Evolutionary conservation across 208 protist genomes (phyloP).

Genomic region (Leishmania braziliensis): DNA sequence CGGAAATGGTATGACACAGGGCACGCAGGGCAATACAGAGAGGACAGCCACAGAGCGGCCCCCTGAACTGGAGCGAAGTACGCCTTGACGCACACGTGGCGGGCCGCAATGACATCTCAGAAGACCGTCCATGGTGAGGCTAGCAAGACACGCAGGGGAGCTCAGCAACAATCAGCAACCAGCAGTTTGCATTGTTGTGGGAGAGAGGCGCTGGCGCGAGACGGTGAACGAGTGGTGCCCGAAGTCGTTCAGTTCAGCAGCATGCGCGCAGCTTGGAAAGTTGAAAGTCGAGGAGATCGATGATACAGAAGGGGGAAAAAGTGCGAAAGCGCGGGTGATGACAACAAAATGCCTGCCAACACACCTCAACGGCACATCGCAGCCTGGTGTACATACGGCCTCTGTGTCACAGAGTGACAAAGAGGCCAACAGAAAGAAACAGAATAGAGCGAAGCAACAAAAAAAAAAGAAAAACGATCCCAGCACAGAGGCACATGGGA

Average conservation of each 20-base stretch:
- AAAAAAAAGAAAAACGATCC: not conserved
- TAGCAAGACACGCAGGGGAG: not conserved
- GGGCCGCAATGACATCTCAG: not conserved
- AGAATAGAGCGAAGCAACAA: not conserved
- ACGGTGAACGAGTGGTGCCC: not conserved
- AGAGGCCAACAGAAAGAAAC: not conserved
- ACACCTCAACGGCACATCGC: not conserved
- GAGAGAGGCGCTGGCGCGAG: not conserved
- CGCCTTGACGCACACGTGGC: not conserved
- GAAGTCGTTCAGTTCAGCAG: not conserved
- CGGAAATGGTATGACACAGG: not conserved
- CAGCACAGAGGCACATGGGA: constrained; percentile 1
- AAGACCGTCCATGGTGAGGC: not conserved
- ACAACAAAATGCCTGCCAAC: not conserved
- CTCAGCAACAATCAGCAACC: not conserved
- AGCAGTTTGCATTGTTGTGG: not conserved
- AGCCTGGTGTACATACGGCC: constrained; percentile 1
- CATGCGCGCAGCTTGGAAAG: not conserved
- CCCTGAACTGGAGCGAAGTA: not conserved
- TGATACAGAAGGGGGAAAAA: not conserved
- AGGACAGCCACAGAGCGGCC: not conserved
- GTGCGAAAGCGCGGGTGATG: not conserved
- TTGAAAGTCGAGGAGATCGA: not conserved
- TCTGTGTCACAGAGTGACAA: not conserved
- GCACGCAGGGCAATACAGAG: not conserved